Evolutionary conservation across 2,329 filamentous ascomycete genomes (phyloP).

Genomic region (Ceratocystis lukuohia): DNA sequence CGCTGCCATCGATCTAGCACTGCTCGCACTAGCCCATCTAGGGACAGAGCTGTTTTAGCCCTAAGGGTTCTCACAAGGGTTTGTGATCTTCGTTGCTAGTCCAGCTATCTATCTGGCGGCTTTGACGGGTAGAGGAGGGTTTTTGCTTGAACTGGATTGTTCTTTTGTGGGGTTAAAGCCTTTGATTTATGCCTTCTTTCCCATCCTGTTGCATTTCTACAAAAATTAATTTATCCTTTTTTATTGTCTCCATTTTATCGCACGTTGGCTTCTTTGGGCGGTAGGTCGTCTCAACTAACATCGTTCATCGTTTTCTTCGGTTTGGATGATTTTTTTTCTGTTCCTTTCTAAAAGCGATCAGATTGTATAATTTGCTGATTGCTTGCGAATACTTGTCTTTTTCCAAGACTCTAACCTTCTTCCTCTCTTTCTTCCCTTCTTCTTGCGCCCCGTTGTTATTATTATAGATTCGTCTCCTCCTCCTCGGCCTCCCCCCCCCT

Average conservation of each 20-base stretch:
- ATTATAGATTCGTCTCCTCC: neutral
- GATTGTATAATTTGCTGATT: no score
- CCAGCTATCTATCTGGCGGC: no score
- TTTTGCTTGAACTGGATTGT: no score
- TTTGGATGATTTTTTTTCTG: slow-evolving; percentile 3
- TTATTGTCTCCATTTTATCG: neutral
- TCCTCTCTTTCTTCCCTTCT: neutral
- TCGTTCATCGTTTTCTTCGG: neutral
- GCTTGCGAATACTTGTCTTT: neutral
- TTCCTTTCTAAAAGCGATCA: neutral
- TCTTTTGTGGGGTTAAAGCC: no score
- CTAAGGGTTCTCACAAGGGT: no score
- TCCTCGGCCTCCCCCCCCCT: neutral
- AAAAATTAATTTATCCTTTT: neutral
- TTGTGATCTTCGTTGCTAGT: no score
- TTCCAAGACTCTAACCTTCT: neutral
- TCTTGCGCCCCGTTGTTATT: neutral
- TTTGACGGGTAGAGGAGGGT: no score
- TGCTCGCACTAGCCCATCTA: no score
- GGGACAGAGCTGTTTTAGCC: no score
- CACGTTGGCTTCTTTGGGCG: neutral
- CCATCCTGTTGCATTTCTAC: no score
- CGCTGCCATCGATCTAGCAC: no score
- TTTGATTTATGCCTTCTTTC: no score
- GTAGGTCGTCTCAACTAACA: neutral